Evolutionary conservation across 305 asterid species (phyloP), one percentile per base, ranked within the genome.

Genomic region (Fraxinus velutina): DNA sequence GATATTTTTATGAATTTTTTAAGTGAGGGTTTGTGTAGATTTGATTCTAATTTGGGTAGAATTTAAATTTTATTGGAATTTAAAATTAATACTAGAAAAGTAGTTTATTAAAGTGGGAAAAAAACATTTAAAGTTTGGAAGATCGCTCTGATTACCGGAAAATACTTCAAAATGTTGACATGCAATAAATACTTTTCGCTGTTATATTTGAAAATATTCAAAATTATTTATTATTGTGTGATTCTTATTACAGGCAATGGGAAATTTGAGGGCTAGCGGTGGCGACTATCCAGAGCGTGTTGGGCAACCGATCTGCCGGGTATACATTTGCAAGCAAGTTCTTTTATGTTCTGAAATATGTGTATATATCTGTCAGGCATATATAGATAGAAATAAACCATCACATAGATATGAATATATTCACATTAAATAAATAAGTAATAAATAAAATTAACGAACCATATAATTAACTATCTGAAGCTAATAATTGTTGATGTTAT

Each of bases 291-390:
- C 99, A 0, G 97, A 96, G 83, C 95, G 98, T 22, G 88, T 73
- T 78, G 98, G 96, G 79, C 98, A 96, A 82, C 95, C 91, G 8
- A 89, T 90, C 75, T 96, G 99, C 84, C 97, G 93, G 99, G 99
- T 96, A 92, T 81, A 50, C 47, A 68, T 5, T 77, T 84, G 76
- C 71, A 55, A 79, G 22, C 39, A 17, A 77, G 22, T 52, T 42
- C 78, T 34, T 44, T 34, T 70, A 6, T 9, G 57, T 55, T 78
- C 19, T 24, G 9, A 39, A 29, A 19, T 73, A 22, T 29, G 36
- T 47, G 73, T 5, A 3, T 71, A 21, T 44, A 29, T 80, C 10
- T 29, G 21, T 29, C 13, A 8, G 37, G 9, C 19, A 27, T 29
- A 68, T 5, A 68, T 27, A 68, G 21, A 12, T 12, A 9, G 34